Conservation (phyloP, 495 filamentous ascomycete species). For the Trichoderma orchidacearum region DNA sequence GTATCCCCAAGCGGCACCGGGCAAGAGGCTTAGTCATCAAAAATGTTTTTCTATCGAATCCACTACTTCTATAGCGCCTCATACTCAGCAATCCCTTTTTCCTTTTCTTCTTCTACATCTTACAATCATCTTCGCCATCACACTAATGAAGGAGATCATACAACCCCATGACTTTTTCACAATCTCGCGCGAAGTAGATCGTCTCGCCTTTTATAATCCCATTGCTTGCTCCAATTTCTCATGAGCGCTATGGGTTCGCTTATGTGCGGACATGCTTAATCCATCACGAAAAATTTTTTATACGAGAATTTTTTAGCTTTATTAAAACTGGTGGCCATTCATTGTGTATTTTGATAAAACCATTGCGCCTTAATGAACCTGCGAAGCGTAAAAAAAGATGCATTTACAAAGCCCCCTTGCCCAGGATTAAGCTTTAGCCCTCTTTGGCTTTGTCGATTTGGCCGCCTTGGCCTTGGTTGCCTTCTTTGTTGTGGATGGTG, state of each 20-base stretch:
- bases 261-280: slow-evolving; percentile 18
- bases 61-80: background rate
- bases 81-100: background rate
- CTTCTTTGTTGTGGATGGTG: slow-evolving; percentile 14
- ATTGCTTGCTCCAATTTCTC: slow-evolving; percentile 5
- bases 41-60: background rate
- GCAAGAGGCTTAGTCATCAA: background rate
- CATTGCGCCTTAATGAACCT: background rate
- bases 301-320: background rate
- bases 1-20: background rate
- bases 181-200: slow-evolving; percentile 18
- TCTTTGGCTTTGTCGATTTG: slow-evolving; percentile 2
- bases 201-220: slow-evolving; percentile 22
- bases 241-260: slow-evolving; percentile 22
- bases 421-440: slow-evolving; percentile 17
- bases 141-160: slow-evolving; percentile 13
- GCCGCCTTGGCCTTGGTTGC: slow-evolving; percentile 9
- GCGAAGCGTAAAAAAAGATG: background rate
- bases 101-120: slow-evolving; percentile 3
- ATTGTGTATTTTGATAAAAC: background rate
- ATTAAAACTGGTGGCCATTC: no score
- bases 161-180: slow-evolving; percentile 11
- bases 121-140: slow-evolving; percentile 25
- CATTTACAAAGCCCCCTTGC: background rate
- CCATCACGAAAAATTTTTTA: background rate